Evolutionary conservation across 495 filamentous ascomycete genomes (phyloP).

Genomic region (Penicillium samsonianum): DNA sequence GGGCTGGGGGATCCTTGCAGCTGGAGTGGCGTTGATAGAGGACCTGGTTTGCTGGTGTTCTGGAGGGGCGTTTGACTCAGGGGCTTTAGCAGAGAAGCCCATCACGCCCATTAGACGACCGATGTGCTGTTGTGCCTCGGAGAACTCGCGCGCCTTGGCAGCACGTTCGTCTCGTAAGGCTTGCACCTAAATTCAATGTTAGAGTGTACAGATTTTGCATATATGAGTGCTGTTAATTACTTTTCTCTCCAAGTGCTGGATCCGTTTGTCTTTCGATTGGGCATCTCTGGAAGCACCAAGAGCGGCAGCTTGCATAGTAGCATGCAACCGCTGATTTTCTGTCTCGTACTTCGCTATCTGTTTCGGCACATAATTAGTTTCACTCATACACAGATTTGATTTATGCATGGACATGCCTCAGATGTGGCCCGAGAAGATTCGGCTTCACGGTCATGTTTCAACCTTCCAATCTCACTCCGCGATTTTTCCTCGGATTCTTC

Average conservation of each 20-base stretch:
- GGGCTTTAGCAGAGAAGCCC: slow-evolving; percentile 38
- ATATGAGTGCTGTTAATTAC: slow-evolving; percentile 19
- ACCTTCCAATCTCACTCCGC: slow-evolving; percentile 19
- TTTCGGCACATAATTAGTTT: background rate
- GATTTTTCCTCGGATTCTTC: slow-evolving; percentile 26
- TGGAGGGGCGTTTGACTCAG: slow-evolving; percentile 19
- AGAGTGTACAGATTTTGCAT: background rate
- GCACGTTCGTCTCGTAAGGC: slow-evolving; percentile 42
- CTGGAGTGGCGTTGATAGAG: slow-evolving; percentile 13
- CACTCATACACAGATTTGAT: background rate
- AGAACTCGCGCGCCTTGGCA: slow-evolving; percentile 50
- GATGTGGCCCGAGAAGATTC: slow-evolving; percentile 20
- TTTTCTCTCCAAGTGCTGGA: slow-evolving; percentile 45
- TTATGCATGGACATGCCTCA: slow-evolving; percentile 25
- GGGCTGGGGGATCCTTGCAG: slow-evolving; percentile 17
- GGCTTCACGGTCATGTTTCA: slow-evolving; percentile 21
- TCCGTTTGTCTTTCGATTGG: slow-evolving; percentile 39
- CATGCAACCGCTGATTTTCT: slow-evolving; percentile 29
- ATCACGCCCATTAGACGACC: slow-evolving; percentile 50
- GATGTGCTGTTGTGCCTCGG: slow-evolving; percentile 52
- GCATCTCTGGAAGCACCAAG: slow-evolving; percentile 31
- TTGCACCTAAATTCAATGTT: slow-evolving; percentile 32
- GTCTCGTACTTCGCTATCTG: slow-evolving; percentile 30
- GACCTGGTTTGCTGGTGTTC: slow-evolving; percentile 28
- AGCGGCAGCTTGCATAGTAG: slow-evolving; percentile 29